Conservation (phyloP, 2,329 filamentous ascomycete species). For the Colletotrichum sojae region DNA sequence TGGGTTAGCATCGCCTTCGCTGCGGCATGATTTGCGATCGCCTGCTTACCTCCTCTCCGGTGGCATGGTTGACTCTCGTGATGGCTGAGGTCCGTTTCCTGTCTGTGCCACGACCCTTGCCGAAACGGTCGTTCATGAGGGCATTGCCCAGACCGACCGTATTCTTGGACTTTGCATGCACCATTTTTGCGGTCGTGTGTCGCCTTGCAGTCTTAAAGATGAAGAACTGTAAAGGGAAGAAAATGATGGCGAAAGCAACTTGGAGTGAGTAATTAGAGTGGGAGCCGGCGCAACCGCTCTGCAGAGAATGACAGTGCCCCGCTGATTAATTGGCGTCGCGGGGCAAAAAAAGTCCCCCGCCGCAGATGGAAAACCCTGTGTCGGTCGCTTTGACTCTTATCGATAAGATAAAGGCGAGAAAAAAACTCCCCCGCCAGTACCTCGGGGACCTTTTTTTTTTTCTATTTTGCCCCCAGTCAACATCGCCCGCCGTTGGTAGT, state of each 20-base stretch:
- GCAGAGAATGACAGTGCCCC: conserved; percentile 43
- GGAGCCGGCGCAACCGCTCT: conserved; percentile 34
- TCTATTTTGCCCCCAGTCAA: conserved; percentile 13
- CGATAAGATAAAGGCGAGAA: conserved; percentile 40
- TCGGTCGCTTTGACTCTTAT: conserved; percentile 18
- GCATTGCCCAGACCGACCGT: conserved; percentile 94
- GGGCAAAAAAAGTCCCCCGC: conserved; percentile 44
- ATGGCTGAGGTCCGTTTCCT: conserved; percentile 77
- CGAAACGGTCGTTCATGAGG: conserved; percentile 99
- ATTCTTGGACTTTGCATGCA: conserved; percentile 91
- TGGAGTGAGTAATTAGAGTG: conserved; percentile 40
- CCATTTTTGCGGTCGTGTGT: conserved; percentile 59
- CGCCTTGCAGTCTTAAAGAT: conserved; percentile 4
- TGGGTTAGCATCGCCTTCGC: conserved; percentile 42
- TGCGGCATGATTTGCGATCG: no score
- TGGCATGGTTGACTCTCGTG: conserved; percentile 80
- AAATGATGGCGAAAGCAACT: conserved; percentile 27
- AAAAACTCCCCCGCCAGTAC: conserved; percentile 15
- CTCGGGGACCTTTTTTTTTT: conserved; percentile 30
- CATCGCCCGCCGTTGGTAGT: background rate
- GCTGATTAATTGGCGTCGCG: conserved; percentile 44
- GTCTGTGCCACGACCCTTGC: conserved; percentile 88
- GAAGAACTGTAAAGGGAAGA: conserved; percentile 13
- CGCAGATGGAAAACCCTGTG: conserved; percentile 28
- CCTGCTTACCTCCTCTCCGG: conserved; percentile 77